These are phyloP conservation scores for Pichia occidentalis DNA, from an alignment of 805 yeast genomes.

Conservation along the genomic window DNA sequence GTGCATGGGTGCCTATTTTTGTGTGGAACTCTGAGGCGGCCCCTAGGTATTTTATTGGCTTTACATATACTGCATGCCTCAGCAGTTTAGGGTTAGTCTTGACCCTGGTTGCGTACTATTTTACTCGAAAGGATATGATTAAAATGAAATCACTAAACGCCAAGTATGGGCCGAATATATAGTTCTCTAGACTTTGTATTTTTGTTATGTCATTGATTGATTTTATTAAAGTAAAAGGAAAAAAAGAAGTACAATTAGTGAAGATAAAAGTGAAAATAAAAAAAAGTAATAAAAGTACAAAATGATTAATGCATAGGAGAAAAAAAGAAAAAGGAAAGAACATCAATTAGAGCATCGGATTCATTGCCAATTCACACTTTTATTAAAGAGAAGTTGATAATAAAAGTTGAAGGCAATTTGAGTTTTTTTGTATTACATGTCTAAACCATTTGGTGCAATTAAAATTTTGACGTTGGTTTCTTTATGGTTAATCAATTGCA, in stretches of 20 bases:
- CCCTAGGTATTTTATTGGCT: constrained; percentile 35
- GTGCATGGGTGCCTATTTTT: constrained; percentile 36
- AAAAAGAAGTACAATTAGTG: too few species aligned
- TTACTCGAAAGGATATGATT: constrained; percentile 24
- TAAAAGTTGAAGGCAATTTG: background rate
- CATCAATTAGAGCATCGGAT: too few species aligned
- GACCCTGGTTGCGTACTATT: constrained; percentile 22
- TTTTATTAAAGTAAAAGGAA: too few species aligned
- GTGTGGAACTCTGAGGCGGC: constrained; percentile 35
- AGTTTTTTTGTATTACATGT: constrained; percentile 7
- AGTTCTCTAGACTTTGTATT: too few species aligned
- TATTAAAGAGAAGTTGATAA: background rate
- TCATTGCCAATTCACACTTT: too few species aligned
- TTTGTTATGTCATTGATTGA: too few species aligned
- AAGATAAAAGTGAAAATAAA: too few species aligned
- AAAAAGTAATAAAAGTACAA: too few species aligned
- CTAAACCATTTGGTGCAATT: constrained; percentile 38
- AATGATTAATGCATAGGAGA: too few species aligned
- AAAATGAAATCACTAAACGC: too few species aligned
- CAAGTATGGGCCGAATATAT: too few species aligned
- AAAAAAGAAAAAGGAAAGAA: too few species aligned
- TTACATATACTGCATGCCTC: constrained; percentile 32
- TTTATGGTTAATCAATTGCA: constrained; percentile 44
- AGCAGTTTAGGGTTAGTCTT: constrained; percentile 29
- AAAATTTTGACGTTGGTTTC: constrained; percentile 50